Evolutionary conservation across 1,284 basidiomycete species (phyloP), one percentile per base, ranked within the genome.

Genomic region (Trichosporon coremiiforme): DNA sequence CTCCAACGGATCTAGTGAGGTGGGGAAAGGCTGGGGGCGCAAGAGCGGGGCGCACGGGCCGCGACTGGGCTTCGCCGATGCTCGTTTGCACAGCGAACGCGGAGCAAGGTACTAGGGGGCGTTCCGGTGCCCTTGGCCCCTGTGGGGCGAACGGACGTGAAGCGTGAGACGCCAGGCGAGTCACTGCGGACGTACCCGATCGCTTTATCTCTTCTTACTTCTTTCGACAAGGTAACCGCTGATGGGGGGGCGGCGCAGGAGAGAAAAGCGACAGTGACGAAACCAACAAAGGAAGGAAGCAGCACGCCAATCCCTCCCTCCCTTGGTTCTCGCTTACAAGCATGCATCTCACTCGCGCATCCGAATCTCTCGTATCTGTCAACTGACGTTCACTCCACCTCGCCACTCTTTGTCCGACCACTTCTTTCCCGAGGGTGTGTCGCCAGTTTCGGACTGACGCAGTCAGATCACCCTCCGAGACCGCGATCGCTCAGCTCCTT

Each of bases 141-240:
- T 53, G 50, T 4, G 50, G 50, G 20, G 50, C 50, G 50, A 17
- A 53, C 50, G 10, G 9, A 20, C 50, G 50, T 53, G 20, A 22
- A 12, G 9, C 50, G 6, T 53, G 20, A 25, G 50, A 20, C 20
- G 22, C 9, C 20, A 17, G 50, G 50, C 50, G 22, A 53, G 50
- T 53, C 50, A 53, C 50, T 53, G 50, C 50, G 50, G 50, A 53
- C 50, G n/a, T 53, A 20, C 50, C 50, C 50, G 50, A 53, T 53
- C 50, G 50, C 50, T 53, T 12, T 53, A 53, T 53, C 50, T 45
- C n/a, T 53, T 53, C 50, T 53, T 53, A 53, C 50, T 53, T 53
- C 50, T 53, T 53, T 53, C 50, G 50, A 53, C 50, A 20, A 53
- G 17, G 17, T 12, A 15, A 45, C 41, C 17, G 41, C 50, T 53